Evolutionary conservation across 2,329 filamentous ascomycete genomes (phyloP).

Genomic region (Ophiostoma perfectum): DNA sequence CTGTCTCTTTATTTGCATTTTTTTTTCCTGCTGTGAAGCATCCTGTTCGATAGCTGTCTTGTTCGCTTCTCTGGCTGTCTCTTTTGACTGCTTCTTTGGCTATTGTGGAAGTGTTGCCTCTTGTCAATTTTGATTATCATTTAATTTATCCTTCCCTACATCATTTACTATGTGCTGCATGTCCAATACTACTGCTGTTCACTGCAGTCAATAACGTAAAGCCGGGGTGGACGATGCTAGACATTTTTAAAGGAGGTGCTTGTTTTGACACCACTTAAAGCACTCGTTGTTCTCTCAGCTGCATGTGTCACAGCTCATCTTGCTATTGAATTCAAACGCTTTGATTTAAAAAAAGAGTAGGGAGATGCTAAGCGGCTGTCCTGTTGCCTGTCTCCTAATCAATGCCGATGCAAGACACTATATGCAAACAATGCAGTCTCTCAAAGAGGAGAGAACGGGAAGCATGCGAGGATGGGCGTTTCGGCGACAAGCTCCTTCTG

Average conservation of each 20-base stretch:
- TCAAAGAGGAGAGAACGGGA: neutral
- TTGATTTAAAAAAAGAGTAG: neutral
- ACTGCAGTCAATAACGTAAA: too few species aligned
- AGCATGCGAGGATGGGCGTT: neutral
- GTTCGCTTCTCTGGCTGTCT: neutral
- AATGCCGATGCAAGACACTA: neutral
- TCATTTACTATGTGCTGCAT: too few species aligned
- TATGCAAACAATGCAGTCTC: conserved; percentile 1
- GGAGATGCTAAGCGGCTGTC: conserved; percentile 7
- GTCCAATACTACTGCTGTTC: too few species aligned
- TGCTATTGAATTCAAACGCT: neutral
- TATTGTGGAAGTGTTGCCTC: neutral
- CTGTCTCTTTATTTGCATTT: neutral
- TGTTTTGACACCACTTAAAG: neutral
- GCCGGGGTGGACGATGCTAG: too few species aligned
- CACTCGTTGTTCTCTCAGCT: neutral
- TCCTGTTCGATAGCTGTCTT: conserved; percentile 9
- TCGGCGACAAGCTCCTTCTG: neutral
- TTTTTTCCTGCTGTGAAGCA: neutral
- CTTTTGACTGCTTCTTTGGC: neutral
- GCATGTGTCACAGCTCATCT: neutral
- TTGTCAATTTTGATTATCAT: neutral
- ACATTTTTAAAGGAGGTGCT: neutral
- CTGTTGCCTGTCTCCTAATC: conserved; percentile 7
- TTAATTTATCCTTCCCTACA: neutral